Conservation (phyloP, 768 basidiomycete species). For the Tephrocybe rancida region DNA sequence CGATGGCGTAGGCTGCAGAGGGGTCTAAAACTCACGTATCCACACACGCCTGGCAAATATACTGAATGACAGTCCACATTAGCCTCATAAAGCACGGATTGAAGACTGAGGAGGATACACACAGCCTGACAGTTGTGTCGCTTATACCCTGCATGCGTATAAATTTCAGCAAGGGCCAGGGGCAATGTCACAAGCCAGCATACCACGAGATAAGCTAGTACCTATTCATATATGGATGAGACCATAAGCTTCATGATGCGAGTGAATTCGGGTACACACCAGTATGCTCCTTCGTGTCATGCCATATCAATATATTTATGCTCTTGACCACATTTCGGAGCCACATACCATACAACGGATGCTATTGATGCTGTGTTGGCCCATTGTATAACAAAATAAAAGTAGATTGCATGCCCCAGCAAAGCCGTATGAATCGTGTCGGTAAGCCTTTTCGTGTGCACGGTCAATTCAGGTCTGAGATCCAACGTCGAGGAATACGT, state of each 20-base stretch:
- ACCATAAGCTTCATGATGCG: not conserved
- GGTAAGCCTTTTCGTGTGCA: not conserved
- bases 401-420: not conserved
- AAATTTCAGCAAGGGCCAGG: not conserved
- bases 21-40: not conserved
- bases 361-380: not conserved
- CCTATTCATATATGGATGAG: not conserved
- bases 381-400: not conserved
- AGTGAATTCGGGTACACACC: not conserved
- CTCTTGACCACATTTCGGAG: too few relatives aligned
- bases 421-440: conserved; percentile 3
- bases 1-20: not conserved
- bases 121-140: not conserved
- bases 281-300: not conserved
- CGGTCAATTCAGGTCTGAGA: not conserved
- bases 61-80: not conserved
- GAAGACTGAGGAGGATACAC: not conserved
- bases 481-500: not conserved
- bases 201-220: conserved; percentile 1
- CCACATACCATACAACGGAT: not conserved
- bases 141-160: not conserved
- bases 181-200: not conserved
- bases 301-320: not conserved
- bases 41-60: conserved; percentile 3
- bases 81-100: not conserved